Base-by-base conservation (phyloP, 768 basidiomycete species). In the Phanerochaete carnosa region DNA sequence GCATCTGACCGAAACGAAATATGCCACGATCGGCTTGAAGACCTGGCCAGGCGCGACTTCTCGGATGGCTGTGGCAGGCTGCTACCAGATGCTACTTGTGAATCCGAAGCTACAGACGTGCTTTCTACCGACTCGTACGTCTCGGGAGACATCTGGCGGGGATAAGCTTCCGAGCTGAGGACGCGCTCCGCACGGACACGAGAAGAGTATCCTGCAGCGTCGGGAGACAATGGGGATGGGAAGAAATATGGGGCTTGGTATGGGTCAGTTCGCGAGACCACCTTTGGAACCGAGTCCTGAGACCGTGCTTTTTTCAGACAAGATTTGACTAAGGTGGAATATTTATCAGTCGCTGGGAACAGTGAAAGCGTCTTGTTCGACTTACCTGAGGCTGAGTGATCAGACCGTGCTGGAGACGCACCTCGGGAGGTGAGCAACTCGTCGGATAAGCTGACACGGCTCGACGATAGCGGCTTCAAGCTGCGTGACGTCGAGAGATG, bases 161-260 rank as follows among this genome's bases (percentile, higher is more conserved):
- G 4, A 4, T 8, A 19, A 9, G 5, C 11, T 4, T 43, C 39
- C 4, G 45, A 43, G 23, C 33, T 50, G 11, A 25, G 35, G 29
- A 57, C 61, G 35, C 65, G 60, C 65, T 72, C 64, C 45, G 66
- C 57, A 15, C 64, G 70, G 7, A 65, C 64, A 32, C 65, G 60
- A 30, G 61, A 68, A 1, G 72, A 65, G 58, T 77, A 77, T 29
- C 65, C 72, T 12, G 62, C 63, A 1, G 76, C 76, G n/a, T 68
- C 71, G 0, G 72, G 75, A 0, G 76, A 73, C 1, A 67, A 65
- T 1, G 86, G 86, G 6, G 77, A 72, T 22, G 83, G 80, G 65
- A 83, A 81, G 71, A 84, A 86, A 66, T 84, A 87, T 1, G 86
- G 85, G 4, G 84, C 85, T 59, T 83, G 81, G 64, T 87, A 89